phyloP scores from a whole-genome alignment of 2,329 filamentous ascomycete species.

The Fusarium burgessii region DNA sequence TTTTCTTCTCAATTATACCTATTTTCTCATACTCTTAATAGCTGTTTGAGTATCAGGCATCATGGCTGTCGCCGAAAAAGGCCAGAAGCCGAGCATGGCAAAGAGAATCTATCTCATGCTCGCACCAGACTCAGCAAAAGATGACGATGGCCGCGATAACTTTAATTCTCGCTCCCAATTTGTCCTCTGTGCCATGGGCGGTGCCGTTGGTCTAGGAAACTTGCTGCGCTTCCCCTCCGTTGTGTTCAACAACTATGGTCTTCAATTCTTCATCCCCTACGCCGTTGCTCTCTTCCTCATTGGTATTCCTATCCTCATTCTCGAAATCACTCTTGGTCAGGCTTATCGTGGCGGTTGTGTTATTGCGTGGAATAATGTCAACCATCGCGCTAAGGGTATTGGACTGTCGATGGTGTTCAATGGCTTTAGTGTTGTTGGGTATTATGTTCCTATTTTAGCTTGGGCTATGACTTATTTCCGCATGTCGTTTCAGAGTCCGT shows the following conservation, averaged over 20 bases:
- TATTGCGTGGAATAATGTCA: conserved; percentile 62
- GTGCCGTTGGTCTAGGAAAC: conserved; percentile 66
- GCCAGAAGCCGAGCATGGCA: conserved; percentile 27
- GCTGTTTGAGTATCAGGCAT: not conserved
- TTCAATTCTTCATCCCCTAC: conserved; percentile 69
- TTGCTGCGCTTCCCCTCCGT: conserved; percentile 67
- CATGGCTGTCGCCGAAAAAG: conserved; percentile 36
- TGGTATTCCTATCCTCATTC: conserved; percentile 64
- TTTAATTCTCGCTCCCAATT: conserved; percentile 45
- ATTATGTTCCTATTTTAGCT: conserved; percentile 65
- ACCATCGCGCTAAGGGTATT: conserved; percentile 62
- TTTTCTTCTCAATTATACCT: not conserved
- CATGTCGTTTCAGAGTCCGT: conserved; percentile 61
- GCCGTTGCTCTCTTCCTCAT: conserved; percentile 57
- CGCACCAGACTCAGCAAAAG: conserved; percentile 42
- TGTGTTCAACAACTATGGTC: conserved; percentile 67
- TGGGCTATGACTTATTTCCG: conserved; percentile 70
- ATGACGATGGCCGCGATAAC: conserved; percentile 45
- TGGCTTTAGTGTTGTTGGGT: conserved; percentile 63
- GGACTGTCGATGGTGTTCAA: conserved; percentile 63
- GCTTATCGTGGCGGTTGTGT: conserved; percentile 65
- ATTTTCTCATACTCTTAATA: not conserved
- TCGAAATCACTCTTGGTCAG: conserved; percentile 75
- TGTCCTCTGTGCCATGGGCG: conserved; percentile 55
- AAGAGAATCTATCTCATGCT: conserved; percentile 38